Percentiles rank a stretch among this genome's conserved stretches.
Conservation (phyloP, 805 yeast genomes). For the Candida fluviatilis region DNA sequence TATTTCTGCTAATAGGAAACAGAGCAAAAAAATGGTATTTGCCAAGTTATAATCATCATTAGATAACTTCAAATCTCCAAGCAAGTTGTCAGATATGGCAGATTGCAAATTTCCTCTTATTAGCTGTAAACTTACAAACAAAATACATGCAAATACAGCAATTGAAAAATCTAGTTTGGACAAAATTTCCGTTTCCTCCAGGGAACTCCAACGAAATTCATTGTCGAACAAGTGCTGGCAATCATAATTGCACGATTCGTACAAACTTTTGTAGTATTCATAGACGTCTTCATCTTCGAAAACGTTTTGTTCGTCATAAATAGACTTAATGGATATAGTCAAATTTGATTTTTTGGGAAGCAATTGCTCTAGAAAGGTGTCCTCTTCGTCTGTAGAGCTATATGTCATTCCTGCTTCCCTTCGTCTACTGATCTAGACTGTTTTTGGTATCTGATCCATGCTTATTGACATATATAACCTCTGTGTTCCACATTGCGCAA, state of each 20-base stretch:
- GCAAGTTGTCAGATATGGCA: slow-evolving; percentile 20
- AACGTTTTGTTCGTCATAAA: slow-evolving; percentile 8
- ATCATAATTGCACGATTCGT: slow-evolving; percentile 30
- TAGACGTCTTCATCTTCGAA: slow-evolving; percentile 28
- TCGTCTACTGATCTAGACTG: too few species aligned
- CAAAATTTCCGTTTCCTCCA: slow-evolving; percentile 24
- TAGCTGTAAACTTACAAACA: slow-evolving; percentile 20
- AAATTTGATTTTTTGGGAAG: not conserved
- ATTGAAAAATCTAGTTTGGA: slow-evolving; percentile 17
- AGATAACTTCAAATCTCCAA: slow-evolving; percentile 29
- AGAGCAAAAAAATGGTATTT: slow-evolving; percentile 36
- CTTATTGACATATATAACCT: too few species aligned
- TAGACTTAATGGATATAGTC: not conserved
- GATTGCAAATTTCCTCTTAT: slow-evolving; percentile 21
- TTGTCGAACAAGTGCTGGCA: slow-evolving; percentile 33
- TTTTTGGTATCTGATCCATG: too few species aligned
- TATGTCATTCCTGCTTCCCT: not conserved
- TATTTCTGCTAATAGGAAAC: slow-evolving; percentile 40
- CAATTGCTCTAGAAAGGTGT: not conserved
- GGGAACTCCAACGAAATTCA: slow-evolving; percentile 26
- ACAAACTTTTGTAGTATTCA: slow-evolving; percentile 24
- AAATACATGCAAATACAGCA: slow-evolving; percentile 18
- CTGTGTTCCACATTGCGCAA: not conserved
- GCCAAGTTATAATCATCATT: slow-evolving; percentile 39
- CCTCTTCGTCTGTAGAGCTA: not conserved